phyloP scores from a whole-genome alignment of 148 eudicot species.

The Fagopyrum homotropicum region DNA sequence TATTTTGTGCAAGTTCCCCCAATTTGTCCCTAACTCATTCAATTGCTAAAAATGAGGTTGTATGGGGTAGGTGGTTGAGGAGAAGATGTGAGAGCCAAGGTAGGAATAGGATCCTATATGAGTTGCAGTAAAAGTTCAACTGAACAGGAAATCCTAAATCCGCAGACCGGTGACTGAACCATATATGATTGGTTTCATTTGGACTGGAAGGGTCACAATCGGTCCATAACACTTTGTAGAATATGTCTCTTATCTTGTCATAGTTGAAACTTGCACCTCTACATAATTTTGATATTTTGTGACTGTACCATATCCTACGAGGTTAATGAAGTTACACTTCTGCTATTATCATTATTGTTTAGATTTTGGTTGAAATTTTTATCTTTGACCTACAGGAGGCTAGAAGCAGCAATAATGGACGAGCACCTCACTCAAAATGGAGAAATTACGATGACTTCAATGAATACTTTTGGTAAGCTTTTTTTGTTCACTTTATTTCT shows the following conservation, averaged over 20 bases:
- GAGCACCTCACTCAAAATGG: constrained; percentile 97
- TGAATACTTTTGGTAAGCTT: constrained; percentile 86
- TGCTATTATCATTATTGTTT: neutral
- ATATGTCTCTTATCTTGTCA: neutral
- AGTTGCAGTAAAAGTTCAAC: too few relatives aligned
- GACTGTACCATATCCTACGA: neutral
- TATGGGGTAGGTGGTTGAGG: too few relatives aligned
- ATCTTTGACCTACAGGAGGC: constrained; percentile 57
- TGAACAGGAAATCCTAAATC: too few relatives aligned
- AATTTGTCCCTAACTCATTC: too few relatives aligned
- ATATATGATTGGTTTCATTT: too few relatives aligned
- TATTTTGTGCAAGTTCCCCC: neutral
- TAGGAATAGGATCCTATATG: too few relatives aligned
- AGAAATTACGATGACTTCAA: constrained; percentile 98
- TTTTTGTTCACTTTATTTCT: neutral
- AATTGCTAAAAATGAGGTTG: too few relatives aligned
- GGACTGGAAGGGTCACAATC: too few relatives aligned
- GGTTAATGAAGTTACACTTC: neutral
- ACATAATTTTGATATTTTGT: neutral
- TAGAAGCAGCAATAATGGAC: constrained; percentile 71
- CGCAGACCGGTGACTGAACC: too few relatives aligned
- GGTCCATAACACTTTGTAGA: neutral
- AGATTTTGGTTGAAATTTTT: neutral
- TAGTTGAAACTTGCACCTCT: neutral
- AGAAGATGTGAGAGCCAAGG: too few relatives aligned